Base-by-base conservation (phyloP, 345 rosid species). In the Cardamine occulta region DNA sequence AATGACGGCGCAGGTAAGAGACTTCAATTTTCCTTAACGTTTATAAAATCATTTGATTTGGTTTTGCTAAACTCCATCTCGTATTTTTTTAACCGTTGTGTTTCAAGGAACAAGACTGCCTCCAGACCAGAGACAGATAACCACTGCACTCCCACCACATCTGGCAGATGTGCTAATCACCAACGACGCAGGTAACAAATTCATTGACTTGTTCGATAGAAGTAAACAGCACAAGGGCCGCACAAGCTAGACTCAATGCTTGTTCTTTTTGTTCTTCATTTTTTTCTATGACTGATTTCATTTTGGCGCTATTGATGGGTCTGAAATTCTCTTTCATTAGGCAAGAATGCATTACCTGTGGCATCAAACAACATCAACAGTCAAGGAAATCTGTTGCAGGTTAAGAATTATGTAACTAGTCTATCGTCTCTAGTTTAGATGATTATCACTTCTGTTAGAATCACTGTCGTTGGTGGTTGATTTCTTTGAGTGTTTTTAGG, bases 111-210 rank as follows among this genome's bases (percentile, higher is more conserved):
- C 85, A 52, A 76, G 94, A 78, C 77, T 90, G 67, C 81, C 96
- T 70, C 88, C 80, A 75, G 99, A 95, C 62, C 97, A 93, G 79
- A 88, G 92, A 80, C 94, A 90, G 83, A 74, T 87, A 11, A 83
- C 90, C 68, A 80, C 92, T 67, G 80, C 91, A 61, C 96, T 93
- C 81, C 99, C 99, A 32, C 69, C 85, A 77, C 97, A 91, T 86
- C 82, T 96, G 58, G 88, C 85, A 26, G 97, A 89, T 69, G 88
- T 93, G 74, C 84, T 93, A 55, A 66, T 83, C 68, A 77, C 77
- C 56, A 78, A 77, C 17, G 94, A 89, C 62, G 90, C 89, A 74
- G 77, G 83, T 80, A 93, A 77, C 75, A 61, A 34, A 32, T 68
- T 91, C 77, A 63, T 86, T 35, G 91, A 91, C 81, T n/a, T 82